These are phyloP conservation scores for Dimocarpus longan DNA, from an alignment of 345 rosid species.

Conservation along the genomic window DNA sequence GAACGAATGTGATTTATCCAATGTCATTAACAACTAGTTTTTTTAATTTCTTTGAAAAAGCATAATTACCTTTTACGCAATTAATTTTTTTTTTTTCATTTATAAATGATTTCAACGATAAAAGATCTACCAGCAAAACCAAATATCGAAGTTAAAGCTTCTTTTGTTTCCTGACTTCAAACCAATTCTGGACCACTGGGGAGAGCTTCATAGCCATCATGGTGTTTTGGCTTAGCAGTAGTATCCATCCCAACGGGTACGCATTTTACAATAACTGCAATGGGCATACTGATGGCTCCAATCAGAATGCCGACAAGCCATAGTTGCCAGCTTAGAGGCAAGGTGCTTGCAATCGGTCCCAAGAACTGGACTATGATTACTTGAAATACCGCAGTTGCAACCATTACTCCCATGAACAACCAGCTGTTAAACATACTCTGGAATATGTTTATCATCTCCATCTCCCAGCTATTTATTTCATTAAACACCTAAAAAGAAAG, in stretches of 20 bases:
- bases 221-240: conserved; percentile 31
- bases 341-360: no score
- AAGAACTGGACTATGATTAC: no score
- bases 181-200: conserved; percentile 75
- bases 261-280: conserved; percentile 74
- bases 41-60: no score
- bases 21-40: no score
- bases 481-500: conserved; percentile 51
- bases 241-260: conserved; percentile 55
- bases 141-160: background rate
- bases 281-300: conserved; percentile 71
- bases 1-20: background rate
- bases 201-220: conserved; percentile 72
- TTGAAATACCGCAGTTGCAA: conserved; percentile 65
- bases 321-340: conserved; percentile 77
- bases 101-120: no score
- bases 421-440: conserved; percentile 62
- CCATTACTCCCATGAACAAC: conserved; percentile 63
- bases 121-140: background rate
- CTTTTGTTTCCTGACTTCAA: conserved; percentile 20
- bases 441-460: conserved; percentile 72
- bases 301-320: conserved; percentile 75
- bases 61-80: no score
- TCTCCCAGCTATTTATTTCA: conserved; percentile 72
- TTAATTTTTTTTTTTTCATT: no score